Conservation (phyloP, 1,284 basidiomycete species). For the Hymenochaete sp. region DNA sequence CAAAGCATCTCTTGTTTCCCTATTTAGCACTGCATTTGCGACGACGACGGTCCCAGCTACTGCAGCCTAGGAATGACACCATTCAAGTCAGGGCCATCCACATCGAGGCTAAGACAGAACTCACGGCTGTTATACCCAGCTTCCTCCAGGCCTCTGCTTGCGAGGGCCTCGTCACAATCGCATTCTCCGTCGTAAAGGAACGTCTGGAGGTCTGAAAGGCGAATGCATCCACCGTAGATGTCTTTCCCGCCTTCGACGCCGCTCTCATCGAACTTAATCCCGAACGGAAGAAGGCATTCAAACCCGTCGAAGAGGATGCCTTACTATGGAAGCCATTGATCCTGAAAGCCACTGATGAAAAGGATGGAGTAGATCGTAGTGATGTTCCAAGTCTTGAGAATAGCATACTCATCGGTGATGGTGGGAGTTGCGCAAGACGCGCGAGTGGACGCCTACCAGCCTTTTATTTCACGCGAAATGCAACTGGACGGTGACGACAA, state of each 20-base stretch:
- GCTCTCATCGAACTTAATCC: slow-evolving; percentile 8
- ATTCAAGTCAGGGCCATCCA: not conserved
- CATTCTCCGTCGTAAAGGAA: slow-evolving; percentile 36
- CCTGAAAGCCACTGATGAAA: slow-evolving; percentile 1
- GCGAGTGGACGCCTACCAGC: too few relatives aligned
- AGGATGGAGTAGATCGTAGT: too few relatives aligned
- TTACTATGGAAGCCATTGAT: slow-evolving; percentile 12
- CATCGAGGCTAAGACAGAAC: slow-evolving; percentile 18
- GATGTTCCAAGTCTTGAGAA: slow-evolving; percentile 1
- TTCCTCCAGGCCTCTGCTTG: slow-evolving; percentile 40
- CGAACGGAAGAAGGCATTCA: slow-evolving; percentile 13
- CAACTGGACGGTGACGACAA: slow-evolving; percentile 8
- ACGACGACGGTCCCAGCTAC: slow-evolving; percentile 62
- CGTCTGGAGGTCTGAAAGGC: slow-evolving; percentile 23
- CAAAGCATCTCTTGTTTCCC: slow-evolving; percentile 67
- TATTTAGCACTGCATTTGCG: slow-evolving; percentile 60
- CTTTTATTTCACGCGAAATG: too few relatives aligned
- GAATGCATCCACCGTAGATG: not conserved
- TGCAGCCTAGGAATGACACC: slow-evolving; percentile 36
- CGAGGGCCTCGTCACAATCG: slow-evolving; percentile 30
- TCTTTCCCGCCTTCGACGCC: slow-evolving; percentile 9
- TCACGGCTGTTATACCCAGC: slow-evolving; percentile 42
- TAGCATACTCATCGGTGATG: slow-evolving; percentile 4
- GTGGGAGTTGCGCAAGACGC: too few relatives aligned
- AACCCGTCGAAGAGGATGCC: not conserved